Evolutionary conservation across 2,329 filamentous ascomycete genomes (phyloP), one percentile per base, ranked within the genome.

Genomic region (Aspergillus nomiae): DNA sequence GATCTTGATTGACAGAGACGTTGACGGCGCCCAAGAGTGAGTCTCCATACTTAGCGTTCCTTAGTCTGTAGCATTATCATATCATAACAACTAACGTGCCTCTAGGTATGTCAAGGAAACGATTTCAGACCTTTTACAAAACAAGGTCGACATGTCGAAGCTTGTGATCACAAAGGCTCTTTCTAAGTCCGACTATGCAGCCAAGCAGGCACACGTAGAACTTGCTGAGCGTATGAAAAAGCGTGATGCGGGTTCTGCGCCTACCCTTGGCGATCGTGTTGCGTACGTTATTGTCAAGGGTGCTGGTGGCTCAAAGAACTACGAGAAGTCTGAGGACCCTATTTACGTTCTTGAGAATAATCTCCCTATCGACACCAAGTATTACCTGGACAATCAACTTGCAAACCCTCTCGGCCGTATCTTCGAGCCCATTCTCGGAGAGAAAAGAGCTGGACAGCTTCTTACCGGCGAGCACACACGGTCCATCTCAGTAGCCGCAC

Each of bases 81-180:
- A 12, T 10, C 10, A 12, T 5, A 7, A 32, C 11, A 24, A 32
- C 82, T 84, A 74, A 85, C 74, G 57, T 8, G 5, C 57, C 60
- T 58, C 38, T 72, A 96, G 93, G 67, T 98, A 97, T 72, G 95
- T 99, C 79, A 98, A 97, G 79, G 88, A 95, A 66, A 97, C 91
- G 51, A 99, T 99, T 74, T 91, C 95, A 10, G 93, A 97, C 75
- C 85, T 99, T 21, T 83, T 99, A 45, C 95, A 98, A 75, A 99
- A 99, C 83, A 97, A 96, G 78, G 85, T 99, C 71, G 95, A 99
- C 80, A 96, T 99, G 92, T 97, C 94, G 43, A 98, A 99, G 78
- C 89, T 99, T 21, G 96, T 99, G 76, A 99, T 99, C 74, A 99
- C 95, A 32, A 99, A 99, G 80, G 95, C 95, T 0, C 85, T 99